Evolutionary conservation across 2,329 filamentous ascomycete genomes (phyloP).

Genomic region (Neocucurbitaria cava): DNA sequence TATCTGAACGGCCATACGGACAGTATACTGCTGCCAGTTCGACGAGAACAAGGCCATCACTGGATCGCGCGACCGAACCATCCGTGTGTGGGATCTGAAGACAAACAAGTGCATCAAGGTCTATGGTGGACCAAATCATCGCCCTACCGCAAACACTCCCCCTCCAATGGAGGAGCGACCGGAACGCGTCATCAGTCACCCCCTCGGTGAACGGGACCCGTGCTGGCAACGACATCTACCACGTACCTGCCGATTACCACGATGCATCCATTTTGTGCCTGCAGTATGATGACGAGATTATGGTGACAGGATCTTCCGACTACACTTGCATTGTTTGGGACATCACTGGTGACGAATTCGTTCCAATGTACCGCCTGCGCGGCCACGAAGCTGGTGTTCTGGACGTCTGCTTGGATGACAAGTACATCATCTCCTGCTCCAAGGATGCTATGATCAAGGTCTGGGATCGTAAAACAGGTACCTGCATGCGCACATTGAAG

Average conservation of each 20-base stretch:
- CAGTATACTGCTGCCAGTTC: constrained; percentile 97
- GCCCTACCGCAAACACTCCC: constrained; percentile 59
- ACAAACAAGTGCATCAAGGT: constrained; percentile 85
- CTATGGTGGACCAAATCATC: constrained; percentile 76
- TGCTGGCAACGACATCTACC: constrained; percentile 56
- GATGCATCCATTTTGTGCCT: constrained; percentile 92
- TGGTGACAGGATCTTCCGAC: constrained; percentile 95
- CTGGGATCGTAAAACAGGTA: constrained; percentile 85
- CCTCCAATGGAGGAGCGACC: constrained; percentile 50
- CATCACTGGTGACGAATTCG: constrained; percentile 70
- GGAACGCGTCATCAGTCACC: constrained; percentile 53
- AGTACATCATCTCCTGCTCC: constrained; percentile 94
- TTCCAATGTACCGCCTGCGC: constrained; percentile 76
- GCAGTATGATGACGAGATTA: constrained; percentile 90
- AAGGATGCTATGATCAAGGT: constrained; percentile 95
- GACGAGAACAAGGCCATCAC: constrained; percentile 98
- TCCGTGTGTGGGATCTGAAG: constrained; percentile 94
- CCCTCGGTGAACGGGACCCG: constrained; percentile 57
- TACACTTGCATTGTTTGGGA: constrained; percentile 91
- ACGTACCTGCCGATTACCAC: constrained; percentile 68
- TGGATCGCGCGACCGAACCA: constrained; percentile 92
- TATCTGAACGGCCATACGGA: constrained; percentile 94
- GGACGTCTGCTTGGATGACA: constrained; percentile 90
- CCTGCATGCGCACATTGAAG: constrained; percentile 76
- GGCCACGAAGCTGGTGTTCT: constrained; percentile 88